A percentile compares a stretch with the other conserved stretches of the same genome.
Evolutionary conservation across 352 stramenopile species (phyloP).

Genomic region (Globisporangium middletonii): DNA sequence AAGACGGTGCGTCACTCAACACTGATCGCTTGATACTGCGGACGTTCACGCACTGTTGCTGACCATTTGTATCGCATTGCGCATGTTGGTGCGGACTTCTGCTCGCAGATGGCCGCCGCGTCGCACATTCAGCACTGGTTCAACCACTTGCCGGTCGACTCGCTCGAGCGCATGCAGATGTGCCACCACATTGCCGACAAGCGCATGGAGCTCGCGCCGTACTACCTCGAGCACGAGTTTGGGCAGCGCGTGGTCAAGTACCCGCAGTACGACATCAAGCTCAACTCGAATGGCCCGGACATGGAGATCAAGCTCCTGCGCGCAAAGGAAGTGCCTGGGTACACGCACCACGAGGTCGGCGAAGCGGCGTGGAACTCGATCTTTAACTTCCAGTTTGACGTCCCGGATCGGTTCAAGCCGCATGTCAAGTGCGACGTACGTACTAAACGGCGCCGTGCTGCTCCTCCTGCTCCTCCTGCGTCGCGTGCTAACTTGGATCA

Average conservation of each 20-base stretch:
- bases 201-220: slow-evolving; percentile 40
- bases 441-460: too few species aligned
- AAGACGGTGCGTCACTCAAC: slow-evolving; percentile 13
- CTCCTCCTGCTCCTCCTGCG: background rate
- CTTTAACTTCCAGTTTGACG: slow-evolving; percentile 72
- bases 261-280: slow-evolving; percentile 70
- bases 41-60: background rate
- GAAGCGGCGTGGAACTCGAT: slow-evolving; percentile 73
- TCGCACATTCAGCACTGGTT: slow-evolving; percentile 59
- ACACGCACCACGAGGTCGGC: slow-evolving; percentile 54
- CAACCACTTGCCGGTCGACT: slow-evolving; percentile 54
- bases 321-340: slow-evolving; percentile 42
- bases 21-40: background rate
- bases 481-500: background rate
- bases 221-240: slow-evolving; percentile 53
- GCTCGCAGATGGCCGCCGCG: slow-evolving; percentile 21
- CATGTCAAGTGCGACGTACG: slow-evolving; percentile 57
- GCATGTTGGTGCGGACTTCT: background rate
- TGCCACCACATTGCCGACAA: slow-evolving; percentile 51
- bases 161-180: slow-evolving; percentile 42
- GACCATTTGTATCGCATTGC: slow-evolving; percentile 1
- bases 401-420: slow-evolving; percentile 52
- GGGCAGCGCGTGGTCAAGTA: slow-evolving; percentile 32
- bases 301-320: slow-evolving; percentile 77
- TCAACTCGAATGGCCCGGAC: slow-evolving; percentile 74